Percentiles rank a stretch among this genome's conserved stretches.
Conservation (phyloP, 2,329 filamentous ascomycete genomes). For the Nannizzia gypsea region DNA sequence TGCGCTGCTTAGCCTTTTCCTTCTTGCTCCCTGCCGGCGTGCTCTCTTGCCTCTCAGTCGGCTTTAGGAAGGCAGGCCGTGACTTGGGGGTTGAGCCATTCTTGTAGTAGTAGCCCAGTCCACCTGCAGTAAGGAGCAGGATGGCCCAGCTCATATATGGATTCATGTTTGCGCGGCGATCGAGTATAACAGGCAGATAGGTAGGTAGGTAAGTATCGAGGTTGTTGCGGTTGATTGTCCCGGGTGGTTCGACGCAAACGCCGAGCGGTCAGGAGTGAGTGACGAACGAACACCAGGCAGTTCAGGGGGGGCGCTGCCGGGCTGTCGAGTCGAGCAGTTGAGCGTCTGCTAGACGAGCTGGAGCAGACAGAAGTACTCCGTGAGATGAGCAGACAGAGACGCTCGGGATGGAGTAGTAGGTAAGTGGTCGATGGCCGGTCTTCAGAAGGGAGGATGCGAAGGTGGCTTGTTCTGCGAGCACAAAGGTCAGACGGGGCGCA, state of each 20-base stretch:
- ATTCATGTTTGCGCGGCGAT: constrained; percentile 23
- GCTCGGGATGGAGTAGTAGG: no score
- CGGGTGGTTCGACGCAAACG: background rate
- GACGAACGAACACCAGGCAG: background rate
- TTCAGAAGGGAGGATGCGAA: constrained; percentile 1
- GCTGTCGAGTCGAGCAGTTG: background rate
- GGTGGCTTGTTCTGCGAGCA: constrained; percentile 2
- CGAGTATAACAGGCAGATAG: background rate
- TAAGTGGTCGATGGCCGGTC: background rate
- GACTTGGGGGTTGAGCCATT: constrained; percentile 25
- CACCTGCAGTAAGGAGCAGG: constrained; percentile 30
- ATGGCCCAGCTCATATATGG: constrained; percentile 36
- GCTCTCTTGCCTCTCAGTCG: constrained; percentile 27
- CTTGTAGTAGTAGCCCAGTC: constrained; percentile 33
- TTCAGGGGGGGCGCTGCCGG: background rate
- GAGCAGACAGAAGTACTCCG: background rate
- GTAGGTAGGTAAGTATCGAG: background rate
- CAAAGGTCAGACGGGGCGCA: background rate
- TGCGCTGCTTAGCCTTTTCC: constrained; percentile 31
- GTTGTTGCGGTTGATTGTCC: background rate
- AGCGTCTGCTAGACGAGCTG: background rate
- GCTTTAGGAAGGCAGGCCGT: constrained; percentile 19
- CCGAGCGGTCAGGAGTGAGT: background rate
- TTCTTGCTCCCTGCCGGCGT: constrained; percentile 27
- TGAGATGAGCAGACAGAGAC: no score